Evolutionary conservation across 108 stramenopile species (phyloP), one percentile per base, ranked within the genome.

Genomic region (Cyclotella distinguenda): DNA sequence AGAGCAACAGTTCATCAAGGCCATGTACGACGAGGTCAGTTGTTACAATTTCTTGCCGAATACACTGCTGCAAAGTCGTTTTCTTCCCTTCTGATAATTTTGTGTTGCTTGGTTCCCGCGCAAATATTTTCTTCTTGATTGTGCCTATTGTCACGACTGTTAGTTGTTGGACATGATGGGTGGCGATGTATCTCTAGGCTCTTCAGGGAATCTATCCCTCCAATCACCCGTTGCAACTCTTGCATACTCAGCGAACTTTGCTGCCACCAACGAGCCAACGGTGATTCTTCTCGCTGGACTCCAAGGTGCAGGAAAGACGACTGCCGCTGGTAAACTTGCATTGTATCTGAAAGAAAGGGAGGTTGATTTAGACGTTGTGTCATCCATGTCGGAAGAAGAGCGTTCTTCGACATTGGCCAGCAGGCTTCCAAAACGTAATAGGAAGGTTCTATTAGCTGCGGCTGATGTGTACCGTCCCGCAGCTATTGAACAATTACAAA

Each of bases 401-500:
- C 35, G 72, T 9, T 42, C 66, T 10, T 32, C 51, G 8, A 68
- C 81, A 0, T 57, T 91, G 42, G 74, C 79, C 1, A 82, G 60
- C 30, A 70, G 81, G 3, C 48, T 95, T 50, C 89, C 90, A 0
- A 90, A 78, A 22, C 72, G 84, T 23, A 69, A 90, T 32, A 72
- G 93, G 6, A 89, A 91, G 63, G 94, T 96, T 0, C 78, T 98
- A 12, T 60, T 98, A 43, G 94, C 79, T 19, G 96, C 97, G 22
- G 95, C 90, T 9, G 97, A 98, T 83, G 89, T 98, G 1, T 97
- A 97, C 66, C 92, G 97, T 52, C 97, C 97, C 2, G 97, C 97
- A 0, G 97, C 97, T 21, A 93, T 96, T 68, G 80, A 91, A 58
- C 97, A 98, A 74, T 82, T 98, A 33, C 70, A 93, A 52, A 81